These are phyloP conservation scores for Rubia occidens DNA, from an alignment of 305 asterid genomes.

Conservation along the genomic window DNA sequence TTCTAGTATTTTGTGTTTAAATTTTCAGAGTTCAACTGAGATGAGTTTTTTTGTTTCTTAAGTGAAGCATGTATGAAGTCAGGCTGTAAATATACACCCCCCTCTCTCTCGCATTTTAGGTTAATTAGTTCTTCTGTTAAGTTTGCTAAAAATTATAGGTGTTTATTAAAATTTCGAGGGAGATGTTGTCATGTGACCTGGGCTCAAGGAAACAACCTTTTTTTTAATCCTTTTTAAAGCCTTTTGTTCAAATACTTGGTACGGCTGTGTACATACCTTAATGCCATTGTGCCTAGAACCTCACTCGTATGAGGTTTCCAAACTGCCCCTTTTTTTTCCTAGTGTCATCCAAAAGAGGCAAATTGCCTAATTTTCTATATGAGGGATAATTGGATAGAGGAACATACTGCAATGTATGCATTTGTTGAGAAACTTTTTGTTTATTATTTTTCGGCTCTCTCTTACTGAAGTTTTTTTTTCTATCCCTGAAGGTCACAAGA, in stretches of 20 bases:
- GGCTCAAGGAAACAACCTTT: not conserved
- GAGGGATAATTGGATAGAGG: not conserved
- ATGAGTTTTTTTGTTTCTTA: not conserved
- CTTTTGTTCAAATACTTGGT: not conserved
- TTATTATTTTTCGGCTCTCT: not conserved
- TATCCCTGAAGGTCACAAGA: constrained; percentile 55
- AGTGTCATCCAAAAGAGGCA: not conserved
- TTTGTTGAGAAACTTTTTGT: not conserved
- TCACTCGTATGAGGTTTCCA: not conserved
- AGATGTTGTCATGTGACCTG: not conserved
- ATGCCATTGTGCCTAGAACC: not conserved
- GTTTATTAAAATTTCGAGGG: not conserved
- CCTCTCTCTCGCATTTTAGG: not conserved
- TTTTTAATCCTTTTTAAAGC: not conserved
- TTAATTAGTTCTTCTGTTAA: not conserved
- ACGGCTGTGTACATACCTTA: not conserved
- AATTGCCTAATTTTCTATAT: not conserved
- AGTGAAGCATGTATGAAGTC: not conserved
- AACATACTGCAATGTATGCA: not conserved
- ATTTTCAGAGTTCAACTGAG: not conserved
- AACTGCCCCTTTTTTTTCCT: not conserved
- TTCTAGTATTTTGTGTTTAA: not conserved
- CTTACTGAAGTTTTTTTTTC: not conserved
- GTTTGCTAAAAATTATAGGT: not conserved
- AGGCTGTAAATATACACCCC: not conserved